These are phyloP conservation scores for Hippophae gyantsensis DNA, from an alignment of 306 rosid genomes.

Conservation along the genomic window DNA sequence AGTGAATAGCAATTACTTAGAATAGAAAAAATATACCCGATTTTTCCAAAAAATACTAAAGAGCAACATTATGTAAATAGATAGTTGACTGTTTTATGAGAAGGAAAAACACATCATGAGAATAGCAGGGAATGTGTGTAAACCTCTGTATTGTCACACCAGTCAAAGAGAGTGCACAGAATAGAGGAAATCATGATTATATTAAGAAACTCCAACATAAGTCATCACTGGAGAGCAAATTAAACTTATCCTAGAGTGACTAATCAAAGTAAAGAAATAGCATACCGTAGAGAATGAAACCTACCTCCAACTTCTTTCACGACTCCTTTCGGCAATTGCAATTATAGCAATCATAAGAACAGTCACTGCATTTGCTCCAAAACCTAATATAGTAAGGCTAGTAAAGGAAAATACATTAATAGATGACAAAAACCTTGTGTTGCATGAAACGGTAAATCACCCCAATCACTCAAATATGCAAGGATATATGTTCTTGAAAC, in stretches of 20 bases:
- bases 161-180: too few relatives aligned
- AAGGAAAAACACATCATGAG: too few relatives aligned
- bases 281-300: conserved; percentile 19
- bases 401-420: conserved; percentile 44
- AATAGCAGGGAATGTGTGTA: too few relatives aligned
- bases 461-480: conserved; percentile 10
- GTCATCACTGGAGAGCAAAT: background rate
- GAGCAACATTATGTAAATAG: too few relatives aligned
- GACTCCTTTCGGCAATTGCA: conserved; percentile 33
- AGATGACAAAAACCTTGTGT: background rate
- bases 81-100: too few relatives aligned
- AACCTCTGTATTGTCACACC: too few relatives aligned
- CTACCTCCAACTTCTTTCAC: conserved; percentile 29
- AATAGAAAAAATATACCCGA: too few relatives aligned
- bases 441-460: conserved; percentile 3
- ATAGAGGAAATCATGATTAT: too few relatives aligned
- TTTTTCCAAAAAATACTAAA: too few relatives aligned
- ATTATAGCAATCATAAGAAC: conserved; percentile 32
- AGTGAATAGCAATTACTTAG: too few relatives aligned
- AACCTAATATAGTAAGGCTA: conserved; percentile 47
- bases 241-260: background rate
- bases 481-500: conserved; percentile 85
- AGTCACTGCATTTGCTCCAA: conserved; percentile 61
- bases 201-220: background rate
- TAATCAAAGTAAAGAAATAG: conserved; percentile 6